Percentiles rank a stretch among this genome's conserved stretches.
These are phyloP conservation scores for Marasmius sp. DNA, from an alignment of 1,284 basidiomycete genomes.

Conservation along the genomic window DNA sequence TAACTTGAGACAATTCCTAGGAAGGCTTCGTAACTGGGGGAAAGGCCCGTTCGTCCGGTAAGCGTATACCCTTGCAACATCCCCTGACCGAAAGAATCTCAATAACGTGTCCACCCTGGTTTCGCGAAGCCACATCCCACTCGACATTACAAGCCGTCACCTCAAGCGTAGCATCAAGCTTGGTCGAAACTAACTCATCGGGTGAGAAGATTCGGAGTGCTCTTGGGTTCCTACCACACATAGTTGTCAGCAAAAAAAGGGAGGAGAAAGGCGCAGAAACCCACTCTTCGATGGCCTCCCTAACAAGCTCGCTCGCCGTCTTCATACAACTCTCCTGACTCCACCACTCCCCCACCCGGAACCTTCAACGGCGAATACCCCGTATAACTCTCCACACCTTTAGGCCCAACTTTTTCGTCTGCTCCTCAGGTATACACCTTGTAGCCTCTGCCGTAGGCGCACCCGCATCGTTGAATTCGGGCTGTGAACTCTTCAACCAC, in stretches of 20 bases:
- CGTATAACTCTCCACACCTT: constrained; percentile 66
- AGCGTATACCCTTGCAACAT: constrained; percentile 87
- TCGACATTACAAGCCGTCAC: constrained; percentile 75
- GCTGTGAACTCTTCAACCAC: no score
- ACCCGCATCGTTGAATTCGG: no score
- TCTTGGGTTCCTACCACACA: constrained; percentile 56
- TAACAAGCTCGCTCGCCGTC: constrained; percentile 59
- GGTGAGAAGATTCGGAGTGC: constrained; percentile 90
- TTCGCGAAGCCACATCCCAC: constrained; percentile 78
- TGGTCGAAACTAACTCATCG: constrained; percentile 88
- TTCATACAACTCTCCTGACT: constrained; percentile 78
- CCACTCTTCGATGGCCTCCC: no score
- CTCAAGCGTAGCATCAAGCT: constrained; percentile 78
- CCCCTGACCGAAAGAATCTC: constrained; percentile 87
- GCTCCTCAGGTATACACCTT: constrained; percentile 52
- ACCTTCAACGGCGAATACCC: constrained; percentile 60
- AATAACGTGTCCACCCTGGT: constrained; percentile 81
- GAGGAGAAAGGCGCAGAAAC: constrained; percentile 17
- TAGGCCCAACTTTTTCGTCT: constrained; percentile 62
- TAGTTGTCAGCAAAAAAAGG: neutral
- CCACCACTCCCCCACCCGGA: constrained; percentile 70
- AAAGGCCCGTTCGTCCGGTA: constrained; percentile 79
- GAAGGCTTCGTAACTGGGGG: constrained; percentile 90
- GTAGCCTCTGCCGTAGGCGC: no score
- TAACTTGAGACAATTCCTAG: constrained; percentile 59